phyloP scores from a whole-genome alignment of 1,284 basidiomycete genomes.

The Takashimella koratensis region DNA sequence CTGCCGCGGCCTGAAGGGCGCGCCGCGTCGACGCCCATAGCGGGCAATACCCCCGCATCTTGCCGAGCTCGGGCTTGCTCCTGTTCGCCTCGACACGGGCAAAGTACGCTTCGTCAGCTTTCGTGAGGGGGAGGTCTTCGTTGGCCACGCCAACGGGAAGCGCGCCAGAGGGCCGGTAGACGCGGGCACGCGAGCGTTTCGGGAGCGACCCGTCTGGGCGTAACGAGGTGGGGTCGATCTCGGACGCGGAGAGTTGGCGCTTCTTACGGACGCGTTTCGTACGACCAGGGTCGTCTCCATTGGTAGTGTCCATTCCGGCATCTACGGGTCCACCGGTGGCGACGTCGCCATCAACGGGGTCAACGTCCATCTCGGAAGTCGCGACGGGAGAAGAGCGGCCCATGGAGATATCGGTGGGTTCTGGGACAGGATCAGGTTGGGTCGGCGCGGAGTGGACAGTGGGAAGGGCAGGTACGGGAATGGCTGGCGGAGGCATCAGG shows the following conservation, averaged over 20 bases:
- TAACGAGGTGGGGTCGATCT: conserved; percentile 20
- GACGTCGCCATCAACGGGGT: too few relatives aligned
- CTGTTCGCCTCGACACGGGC: conserved; percentile 24
- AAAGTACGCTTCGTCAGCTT: conserved; percentile 23
- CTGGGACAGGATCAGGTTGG: too few relatives aligned
- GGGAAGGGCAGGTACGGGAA: too few relatives aligned
- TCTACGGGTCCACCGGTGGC: too few relatives aligned
- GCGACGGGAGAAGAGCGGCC: too few relatives aligned
- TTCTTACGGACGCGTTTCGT: conserved; percentile 32
- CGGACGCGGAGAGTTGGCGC: conserved; percentile 23
- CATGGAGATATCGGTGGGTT: too few relatives aligned
- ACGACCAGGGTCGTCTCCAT: conserved; percentile 11
- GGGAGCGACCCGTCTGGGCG: not conserved
- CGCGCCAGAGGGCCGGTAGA: not conserved
- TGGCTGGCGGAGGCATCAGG: too few relatives aligned
- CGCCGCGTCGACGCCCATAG: conserved; percentile 39
- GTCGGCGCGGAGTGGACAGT: too few relatives aligned
- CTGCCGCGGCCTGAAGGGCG: conserved; percentile 26
- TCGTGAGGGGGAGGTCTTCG: conserved; percentile 11
- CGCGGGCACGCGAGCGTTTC: not conserved
- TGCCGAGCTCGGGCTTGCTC: conserved; percentile 13
- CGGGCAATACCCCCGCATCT: conserved; percentile 30
- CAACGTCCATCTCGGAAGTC: too few relatives aligned
- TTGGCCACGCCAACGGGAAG: not conserved
- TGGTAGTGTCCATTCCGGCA: too few relatives aligned